Percentiles rank a stretch among this genome's conserved stretches.
Evolutionary conservation across 257 asterid genomes (phyloP).

Genomic region (Vinca minor): DNA sequence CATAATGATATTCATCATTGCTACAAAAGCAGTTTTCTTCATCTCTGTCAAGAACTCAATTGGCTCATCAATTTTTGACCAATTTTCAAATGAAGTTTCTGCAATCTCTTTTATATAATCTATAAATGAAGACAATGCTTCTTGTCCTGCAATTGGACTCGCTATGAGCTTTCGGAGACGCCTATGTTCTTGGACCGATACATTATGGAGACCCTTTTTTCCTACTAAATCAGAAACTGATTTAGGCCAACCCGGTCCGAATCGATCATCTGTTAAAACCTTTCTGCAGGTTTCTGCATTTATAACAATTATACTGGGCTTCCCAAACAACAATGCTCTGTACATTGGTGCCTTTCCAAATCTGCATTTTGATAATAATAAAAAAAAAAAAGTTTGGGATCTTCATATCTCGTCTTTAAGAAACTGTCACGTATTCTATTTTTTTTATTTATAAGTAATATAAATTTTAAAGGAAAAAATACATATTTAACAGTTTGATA

Average conservation of each 20-base stretch:
- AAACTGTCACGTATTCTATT: too few relatives aligned
- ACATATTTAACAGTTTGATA: too few relatives aligned
- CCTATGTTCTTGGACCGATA: constrained; percentile 6
- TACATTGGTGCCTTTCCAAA: constrained; percentile 14
- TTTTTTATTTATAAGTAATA: too few relatives aligned
- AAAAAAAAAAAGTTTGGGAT: too few relatives aligned
- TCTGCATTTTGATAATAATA: too few relatives aligned
- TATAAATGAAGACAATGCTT: constrained; percentile 11
- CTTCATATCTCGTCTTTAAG: too few relatives aligned
- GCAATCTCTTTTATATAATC: constrained; percentile 11
- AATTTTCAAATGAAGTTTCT: constrained; percentile 3
- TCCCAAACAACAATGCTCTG: constrained; percentile 13
- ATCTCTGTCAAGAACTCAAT: constrained; percentile 19
- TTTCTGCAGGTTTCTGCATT: constrained; percentile 13
- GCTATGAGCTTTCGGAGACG: constrained; percentile 12
- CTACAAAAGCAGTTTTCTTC: constrained; percentile 12
- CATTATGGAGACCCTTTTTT: constrained; percentile 13
- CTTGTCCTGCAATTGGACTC: constrained; percentile 5
- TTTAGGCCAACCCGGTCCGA: constrained; percentile 13
- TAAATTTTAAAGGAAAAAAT: too few relatives aligned
- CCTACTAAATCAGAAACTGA: constrained; percentile 1
- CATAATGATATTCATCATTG: constrained; percentile 10
- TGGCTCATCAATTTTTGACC: neutral
- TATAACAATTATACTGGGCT: constrained; percentile 15
- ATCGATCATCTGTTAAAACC: constrained; percentile 16